Conservation (phyloP, 495 filamentous ascomycete genomes). For the Annulohypoxylon bovei region DNA sequence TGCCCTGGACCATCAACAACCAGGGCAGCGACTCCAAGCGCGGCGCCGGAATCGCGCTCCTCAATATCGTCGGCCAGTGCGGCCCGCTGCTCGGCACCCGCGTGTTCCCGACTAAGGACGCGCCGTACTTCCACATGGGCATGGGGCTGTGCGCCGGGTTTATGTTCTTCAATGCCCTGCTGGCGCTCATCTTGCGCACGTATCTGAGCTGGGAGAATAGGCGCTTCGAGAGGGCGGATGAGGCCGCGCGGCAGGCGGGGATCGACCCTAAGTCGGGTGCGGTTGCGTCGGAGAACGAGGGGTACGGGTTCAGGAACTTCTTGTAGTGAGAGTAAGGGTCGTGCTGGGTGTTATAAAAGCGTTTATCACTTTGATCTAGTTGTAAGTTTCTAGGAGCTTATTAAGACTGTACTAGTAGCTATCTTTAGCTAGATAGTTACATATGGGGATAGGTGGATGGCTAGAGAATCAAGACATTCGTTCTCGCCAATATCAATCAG, state of each 20-base stretch:
- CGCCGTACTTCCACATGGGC: constrained; percentile 72
- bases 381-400: too few relatives aligned
- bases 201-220: constrained; percentile 71
- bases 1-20: constrained; percentile 82
- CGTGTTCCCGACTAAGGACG: constrained; percentile 68
- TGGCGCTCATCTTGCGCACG: constrained; percentile 65
- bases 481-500: neutral
- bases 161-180: constrained; percentile 71
- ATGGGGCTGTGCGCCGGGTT: constrained; percentile 76
- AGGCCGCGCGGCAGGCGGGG: constrained; percentile 38
- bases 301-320: constrained; percentile 53
- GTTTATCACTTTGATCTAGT: too few relatives aligned
- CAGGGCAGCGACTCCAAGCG: constrained; percentile 76
- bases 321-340: constrained; percentile 29
- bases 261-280: neutral
- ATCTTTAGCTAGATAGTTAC: too few relatives aligned
- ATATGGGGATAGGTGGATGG: neutral
- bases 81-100: constrained; percentile 78
- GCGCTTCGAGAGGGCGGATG: constrained; percentile 58
- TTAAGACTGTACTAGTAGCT: neutral
- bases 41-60: constrained; percentile 74
- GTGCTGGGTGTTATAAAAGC: neutral
- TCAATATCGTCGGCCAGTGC: constrained; percentile 77
- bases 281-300: constrained; percentile 48
- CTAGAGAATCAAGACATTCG: neutral